Percentiles rank a stretch among this genome's conserved stretches.
phyloP scores from a whole-genome alignment of 257 asterid species.

The Nicotiana obtusifolia region DNA sequence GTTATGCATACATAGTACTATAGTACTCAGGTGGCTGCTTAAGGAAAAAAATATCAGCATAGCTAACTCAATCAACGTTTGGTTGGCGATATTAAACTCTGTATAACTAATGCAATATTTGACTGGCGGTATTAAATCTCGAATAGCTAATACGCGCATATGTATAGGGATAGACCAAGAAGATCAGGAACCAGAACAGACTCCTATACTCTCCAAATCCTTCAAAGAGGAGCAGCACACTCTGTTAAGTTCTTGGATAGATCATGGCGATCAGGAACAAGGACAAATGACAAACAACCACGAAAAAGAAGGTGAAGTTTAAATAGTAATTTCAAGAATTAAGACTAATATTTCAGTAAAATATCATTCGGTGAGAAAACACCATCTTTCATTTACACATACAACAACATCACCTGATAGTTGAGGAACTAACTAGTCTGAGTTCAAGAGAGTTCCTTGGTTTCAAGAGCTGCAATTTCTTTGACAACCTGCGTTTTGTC shows the following conservation, averaged over 20 bases:
- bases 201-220: no score
- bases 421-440: conserved; percentile 9
- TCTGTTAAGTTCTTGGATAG: not conserved
- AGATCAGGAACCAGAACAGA: no score
- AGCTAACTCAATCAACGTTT: no score
- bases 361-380: not conserved
- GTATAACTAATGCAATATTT: no score
- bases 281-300: not conserved
- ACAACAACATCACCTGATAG: not conserved
- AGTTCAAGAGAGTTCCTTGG: conserved; percentile 38
- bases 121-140: no score
- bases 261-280: not conserved
- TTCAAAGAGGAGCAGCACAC: no score
- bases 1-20: no score
- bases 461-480: conserved; percentile 82
- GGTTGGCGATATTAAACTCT: no score
- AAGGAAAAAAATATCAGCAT: no score
- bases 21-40: no score
- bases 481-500: conserved; percentile 84
- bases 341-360: not conserved
- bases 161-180: no score
- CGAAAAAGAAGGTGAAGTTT: not conserved
- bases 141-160: no score
- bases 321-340: not conserved
- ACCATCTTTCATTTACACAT: not conserved